A percentile compares a stretch with the other conserved stretches of the same genome.
phyloP scores from a whole-genome alignment of 306 rosid genomes.

The Inga leiocalycina region DNA sequence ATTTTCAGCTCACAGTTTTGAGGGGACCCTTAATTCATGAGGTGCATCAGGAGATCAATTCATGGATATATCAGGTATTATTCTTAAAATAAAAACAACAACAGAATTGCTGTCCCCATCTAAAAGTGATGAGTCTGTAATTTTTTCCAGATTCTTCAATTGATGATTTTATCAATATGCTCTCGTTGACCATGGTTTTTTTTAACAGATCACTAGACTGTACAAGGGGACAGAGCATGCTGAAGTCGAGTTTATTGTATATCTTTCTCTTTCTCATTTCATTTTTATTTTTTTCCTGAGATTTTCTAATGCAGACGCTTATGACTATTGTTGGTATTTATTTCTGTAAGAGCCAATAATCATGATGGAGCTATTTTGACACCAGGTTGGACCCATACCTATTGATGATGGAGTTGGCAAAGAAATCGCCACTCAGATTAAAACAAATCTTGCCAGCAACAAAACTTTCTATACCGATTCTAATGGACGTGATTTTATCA shows the following conservation, averaged over 20 bases:
- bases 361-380: slow-evolving; percentile 26
- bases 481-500: slow-evolving; percentile 88
- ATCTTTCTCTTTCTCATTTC: slow-evolving; percentile 30
- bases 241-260: slow-evolving; percentile 91
- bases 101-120: neutral
- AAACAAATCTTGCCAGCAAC: slow-evolving; percentile 59
- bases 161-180: neutral
- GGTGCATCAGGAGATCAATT: slow-evolving; percentile 53
- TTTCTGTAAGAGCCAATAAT: slow-evolving; percentile 20
- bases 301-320: neutral
- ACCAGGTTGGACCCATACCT: slow-evolving; percentile 95
- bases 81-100: neutral
- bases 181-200: slow-evolving; percentile 9
- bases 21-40: slow-evolving; percentile 60
- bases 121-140: neutral
- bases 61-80: slow-evolving; percentile 67
- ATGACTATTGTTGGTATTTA: neutral
- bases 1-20: slow-evolving; percentile 43
- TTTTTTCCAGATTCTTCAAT: too few species aligned
- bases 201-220: slow-evolving; percentile 76
- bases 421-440: slow-evolving; percentile 73
- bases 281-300: neutral
- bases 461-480: slow-evolving; percentile 93
- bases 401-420: slow-evolving; percentile 78
- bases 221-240: slow-evolving; percentile 87